These are phyloP conservation scores for Lactarius trivialis DNA, from an alignment of 768 basidiomycete species.

Conservation along the genomic window DNA sequence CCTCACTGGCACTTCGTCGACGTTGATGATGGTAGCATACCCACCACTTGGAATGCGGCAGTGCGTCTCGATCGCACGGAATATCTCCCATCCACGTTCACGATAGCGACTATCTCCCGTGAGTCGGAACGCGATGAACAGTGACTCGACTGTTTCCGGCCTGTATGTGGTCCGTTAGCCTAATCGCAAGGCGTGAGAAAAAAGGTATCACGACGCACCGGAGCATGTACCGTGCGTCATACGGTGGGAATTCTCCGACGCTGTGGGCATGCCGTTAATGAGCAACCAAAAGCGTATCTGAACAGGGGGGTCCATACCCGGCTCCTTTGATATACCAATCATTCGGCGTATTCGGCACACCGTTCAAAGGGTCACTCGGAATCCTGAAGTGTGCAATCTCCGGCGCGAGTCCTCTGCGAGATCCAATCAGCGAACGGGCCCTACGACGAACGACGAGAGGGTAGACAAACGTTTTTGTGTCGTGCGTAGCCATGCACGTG, in stretches of 20 bases:
- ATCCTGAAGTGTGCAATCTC: conserved; percentile 86
- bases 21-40: conserved; percentile 78
- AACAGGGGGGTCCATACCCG: conserved; percentile 36
- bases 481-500: conserved; percentile 83
- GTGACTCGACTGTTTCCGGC: conserved; percentile 91
- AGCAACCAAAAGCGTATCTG: background rate
- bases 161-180: conserved; percentile 31
- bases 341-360: conserved; percentile 36
- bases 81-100: conserved; percentile 81
- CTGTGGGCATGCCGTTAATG: conserved; percentile 10
- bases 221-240: conserved; percentile 91
- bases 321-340: conserved; percentile 95
- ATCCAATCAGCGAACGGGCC: background rate
- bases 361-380: conserved; percentile 47
- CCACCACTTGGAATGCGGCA: conserved; percentile 75
- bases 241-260: conserved; percentile 33
- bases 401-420: conserved; percentile 68
- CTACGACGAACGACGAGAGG: background rate
- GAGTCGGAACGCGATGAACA: conserved; percentile 86
- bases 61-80: conserved; percentile 81
- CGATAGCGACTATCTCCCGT: conserved; percentile 82
- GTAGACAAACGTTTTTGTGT: conserved; percentile 66
- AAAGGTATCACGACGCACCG: conserved; percentile 38
- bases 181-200: background rate
- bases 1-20: conserved; percentile 63